Evolutionary conservation across 345 rosid genomes (phyloP).

Genomic region (Jatropha curcas): DNA sequence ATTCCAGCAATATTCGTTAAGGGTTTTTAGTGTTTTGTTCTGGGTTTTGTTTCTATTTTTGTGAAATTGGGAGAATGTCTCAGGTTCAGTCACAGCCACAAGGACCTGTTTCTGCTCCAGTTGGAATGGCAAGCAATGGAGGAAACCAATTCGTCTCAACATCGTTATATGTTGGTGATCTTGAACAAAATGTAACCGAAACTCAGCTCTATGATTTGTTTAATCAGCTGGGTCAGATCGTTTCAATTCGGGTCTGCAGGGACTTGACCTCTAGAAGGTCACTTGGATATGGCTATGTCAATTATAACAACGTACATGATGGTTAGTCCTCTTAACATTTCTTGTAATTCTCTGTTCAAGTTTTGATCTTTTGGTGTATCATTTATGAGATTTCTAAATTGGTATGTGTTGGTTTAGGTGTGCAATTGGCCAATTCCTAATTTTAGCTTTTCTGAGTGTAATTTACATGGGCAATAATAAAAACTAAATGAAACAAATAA

Average conservation of each 20-base stretch:
- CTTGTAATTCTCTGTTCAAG: background rate
- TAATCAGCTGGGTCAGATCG: constrained; percentile 14
- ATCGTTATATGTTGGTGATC: constrained; percentile 18
- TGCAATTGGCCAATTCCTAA: too few species aligned
- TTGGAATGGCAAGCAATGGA: background rate
- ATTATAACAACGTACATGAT: constrained; percentile 8
- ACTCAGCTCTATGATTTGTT: constrained; percentile 11
- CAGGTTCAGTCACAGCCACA: constrained; percentile 14
- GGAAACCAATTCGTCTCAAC: constrained; percentile 4
- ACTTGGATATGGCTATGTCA: constrained; percentile 24
- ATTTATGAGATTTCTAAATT: too few species aligned
- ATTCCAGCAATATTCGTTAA: background rate
- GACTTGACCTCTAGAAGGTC: constrained; percentile 14
- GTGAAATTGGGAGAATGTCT: constrained; percentile 5
- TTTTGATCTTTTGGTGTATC: too few species aligned
- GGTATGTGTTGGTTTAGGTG: too few species aligned
- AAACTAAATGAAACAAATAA: too few species aligned
- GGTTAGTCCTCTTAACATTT: constrained; percentile 4
- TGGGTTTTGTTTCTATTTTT: background rate
- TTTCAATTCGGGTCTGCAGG: constrained; percentile 22
- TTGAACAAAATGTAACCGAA: constrained; percentile 7
- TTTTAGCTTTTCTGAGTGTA: too few species aligned
- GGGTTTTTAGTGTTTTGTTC: background rate
- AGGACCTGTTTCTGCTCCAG: background rate
- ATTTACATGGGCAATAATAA: too few species aligned